Evolutionary conservation across 805 yeast genomes (phyloP).

Genomic region (Candida germanica): DNA sequence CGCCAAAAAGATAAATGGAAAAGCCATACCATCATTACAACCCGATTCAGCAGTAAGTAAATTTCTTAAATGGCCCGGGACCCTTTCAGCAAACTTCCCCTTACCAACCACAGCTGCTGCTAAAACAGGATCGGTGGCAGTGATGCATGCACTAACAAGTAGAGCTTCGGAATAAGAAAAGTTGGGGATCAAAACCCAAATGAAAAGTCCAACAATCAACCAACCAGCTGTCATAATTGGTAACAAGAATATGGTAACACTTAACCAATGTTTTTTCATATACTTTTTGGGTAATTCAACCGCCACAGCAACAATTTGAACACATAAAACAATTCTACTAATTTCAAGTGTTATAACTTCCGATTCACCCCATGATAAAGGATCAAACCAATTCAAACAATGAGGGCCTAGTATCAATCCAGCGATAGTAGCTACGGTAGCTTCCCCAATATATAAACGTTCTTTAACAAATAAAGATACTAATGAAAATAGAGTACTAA

Average conservation of each 20-base stretch:
- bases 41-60: conserved; percentile 83
- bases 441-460: conserved; percentile 83
- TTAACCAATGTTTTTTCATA: conserved; percentile 78
- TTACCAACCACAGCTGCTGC: conserved; percentile 96
- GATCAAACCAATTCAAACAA: conserved; percentile 78
- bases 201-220: conserved; percentile 75
- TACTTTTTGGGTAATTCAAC: conserved; percentile 90
- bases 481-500: conserved; percentile 75
- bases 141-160: conserved; percentile 79
- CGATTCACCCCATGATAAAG: conserved; percentile 79
- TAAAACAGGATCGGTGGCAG: conserved; percentile 93
- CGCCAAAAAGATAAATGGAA: conserved; percentile 78
- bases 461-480: conserved; percentile 82
- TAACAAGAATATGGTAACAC: conserved; percentile 68
- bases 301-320: conserved; percentile 91
- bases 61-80: conserved; percentile 89
- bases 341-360: conserved; percentile 82
- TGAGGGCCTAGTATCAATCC: conserved; percentile 90
- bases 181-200: conserved; percentile 75
- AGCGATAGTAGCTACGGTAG: conserved; percentile 80
- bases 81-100: conserved; percentile 86
- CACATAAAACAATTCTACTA: conserved; percentile 75
- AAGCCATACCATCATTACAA: conserved; percentile 95
- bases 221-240: conserved; percentile 93
- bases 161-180: conserved; percentile 69